Base-by-base conservation (phyloP, 768 basidiomycete species). In the Coprinellus aureogranulatus region DNA sequence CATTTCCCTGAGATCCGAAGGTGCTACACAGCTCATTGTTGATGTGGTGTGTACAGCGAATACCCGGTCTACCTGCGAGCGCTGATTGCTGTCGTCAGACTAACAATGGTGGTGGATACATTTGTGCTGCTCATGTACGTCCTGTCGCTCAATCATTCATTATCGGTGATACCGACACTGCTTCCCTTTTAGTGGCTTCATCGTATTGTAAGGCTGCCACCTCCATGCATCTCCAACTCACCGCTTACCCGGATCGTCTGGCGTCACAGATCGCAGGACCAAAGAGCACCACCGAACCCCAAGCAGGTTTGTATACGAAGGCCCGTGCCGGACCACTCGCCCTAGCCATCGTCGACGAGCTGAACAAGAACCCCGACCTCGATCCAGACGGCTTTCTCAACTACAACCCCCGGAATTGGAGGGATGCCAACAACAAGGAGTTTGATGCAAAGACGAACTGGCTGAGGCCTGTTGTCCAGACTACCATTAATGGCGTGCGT, bases 91-190 rank as follows among this genome's bases (percentile, higher is more conserved):
- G 14, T 26, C 37, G 25, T 8, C 47, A 81, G 80, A 73, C 76
- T 1, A 81, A 81, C 63, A 82, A 81, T 54, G 81, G 79, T 51
- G 80, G 81, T 34, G 80, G 82, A 10, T 86, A 78, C 65, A 82
- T 86, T 54, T 86, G 84, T 66, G 74, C 81, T 39, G 82, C 84
- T 18, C 80, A 84, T 67, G 83, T 85, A 61, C 68, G 83, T 34
- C 6, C 34, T 34, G 8, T 62, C 10, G 31, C 44, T 54, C 50
- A 16, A 23, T 54, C 14, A 34, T 41, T 56, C 12, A 12, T 26
- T 14, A n/a, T 22, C 61, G 22, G 37, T 34, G 44, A 23, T 34
- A 50, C 49, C 1, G 37, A 27, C 45, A 40, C 26, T 52, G 4
- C 37, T 23, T 16, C 5, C 1, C 30, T 18, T 27, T 20, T 23